A percentile compares a stretch with the other conserved stretches of the same genome.
Conservation (phyloP, 257 asterid species). For the Solanum neorickii region DNA sequence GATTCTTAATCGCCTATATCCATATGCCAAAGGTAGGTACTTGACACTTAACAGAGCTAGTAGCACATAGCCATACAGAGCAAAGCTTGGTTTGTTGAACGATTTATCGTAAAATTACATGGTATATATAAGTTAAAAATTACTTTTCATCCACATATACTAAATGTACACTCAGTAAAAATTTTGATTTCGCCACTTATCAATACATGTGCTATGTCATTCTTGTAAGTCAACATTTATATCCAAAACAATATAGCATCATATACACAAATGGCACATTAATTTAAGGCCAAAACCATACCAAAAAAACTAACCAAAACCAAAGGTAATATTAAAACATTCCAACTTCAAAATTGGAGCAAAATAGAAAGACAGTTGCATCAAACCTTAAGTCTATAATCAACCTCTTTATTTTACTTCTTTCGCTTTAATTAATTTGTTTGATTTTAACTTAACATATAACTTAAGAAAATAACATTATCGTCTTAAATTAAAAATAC, state of each 20-base stretch:
- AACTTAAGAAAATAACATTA: too few species aligned
- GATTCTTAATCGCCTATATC: neutral
- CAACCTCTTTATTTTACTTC: neutral
- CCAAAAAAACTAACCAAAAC: neutral
- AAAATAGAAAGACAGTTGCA: neutral
- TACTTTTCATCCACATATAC: neutral
- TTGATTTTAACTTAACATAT: accelerated
- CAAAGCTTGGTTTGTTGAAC: neutral
- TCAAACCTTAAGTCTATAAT: neutral
- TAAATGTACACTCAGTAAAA: neutral
- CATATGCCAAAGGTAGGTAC: neutral
- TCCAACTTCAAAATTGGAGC: neutral
- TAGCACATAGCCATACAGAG: neutral
- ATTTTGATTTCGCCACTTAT: neutral
- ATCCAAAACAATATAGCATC: neutral
- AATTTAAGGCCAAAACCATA: neutral
- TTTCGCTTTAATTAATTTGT: too few species aligned
- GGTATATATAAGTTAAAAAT: neutral
- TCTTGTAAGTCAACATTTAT: neutral
- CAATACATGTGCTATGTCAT: neutral
- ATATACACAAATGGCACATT: neutral
- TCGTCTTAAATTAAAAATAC: neutral
- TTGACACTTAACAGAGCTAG: neutral
- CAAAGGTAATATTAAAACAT: neutral
- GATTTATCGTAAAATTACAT: neutral